Evolutionary conservation across 1,139 yeast species (phyloP), one percentile per base, ranked within the genome.

Genomic region (Yamadazyma mexicana): DNA sequence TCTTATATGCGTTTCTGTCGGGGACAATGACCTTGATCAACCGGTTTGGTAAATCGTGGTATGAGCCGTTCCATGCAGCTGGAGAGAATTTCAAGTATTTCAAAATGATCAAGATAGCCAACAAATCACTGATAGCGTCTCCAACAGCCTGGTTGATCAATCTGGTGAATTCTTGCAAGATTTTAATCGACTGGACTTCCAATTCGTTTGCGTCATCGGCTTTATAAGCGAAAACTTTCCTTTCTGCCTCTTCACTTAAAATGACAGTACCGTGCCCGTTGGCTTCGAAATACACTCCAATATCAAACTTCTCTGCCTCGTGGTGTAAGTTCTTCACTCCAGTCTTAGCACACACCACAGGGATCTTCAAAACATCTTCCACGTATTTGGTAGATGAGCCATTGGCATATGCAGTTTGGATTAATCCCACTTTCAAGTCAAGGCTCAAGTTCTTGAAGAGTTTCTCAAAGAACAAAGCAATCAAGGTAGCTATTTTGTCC

Each of bases 251-350:
- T 0, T 77, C 73, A 5, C 87, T 79, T 58, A 92, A 94, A 16
- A 89, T 68, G 4, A 92, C 95, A 0, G 99, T 94, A 11, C 99
- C 99, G 56, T 92, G 99, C n/a, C 99, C 99, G 58, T 92, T 92
- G 38, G 99, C 98, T 68, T 92, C 99, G 55, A 92, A 92, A 63
- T 94, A 92, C 17, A 92, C 82, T 17, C 98, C 98, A 48, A 92
- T 75, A 55, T 89, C 98, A 56, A 79, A 92, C 40, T 80, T 75
- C 46, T 78, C 81, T 1, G 96, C 95, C 53, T 81, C 88, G 53
- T 87, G 95, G 58, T 94, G 98, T 49, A 94, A 72, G 62, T 92
- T 96, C 64, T 92, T 92, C 31, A 92, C 98, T 32, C 99, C 98
- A 2, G 98, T 92, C 33, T 96, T 85, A 0, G 98, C 87, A 61